Evolutionary conservation across 257 asterid genomes (phyloP).

Genomic region (Capsicum rhomboideum): DNA sequence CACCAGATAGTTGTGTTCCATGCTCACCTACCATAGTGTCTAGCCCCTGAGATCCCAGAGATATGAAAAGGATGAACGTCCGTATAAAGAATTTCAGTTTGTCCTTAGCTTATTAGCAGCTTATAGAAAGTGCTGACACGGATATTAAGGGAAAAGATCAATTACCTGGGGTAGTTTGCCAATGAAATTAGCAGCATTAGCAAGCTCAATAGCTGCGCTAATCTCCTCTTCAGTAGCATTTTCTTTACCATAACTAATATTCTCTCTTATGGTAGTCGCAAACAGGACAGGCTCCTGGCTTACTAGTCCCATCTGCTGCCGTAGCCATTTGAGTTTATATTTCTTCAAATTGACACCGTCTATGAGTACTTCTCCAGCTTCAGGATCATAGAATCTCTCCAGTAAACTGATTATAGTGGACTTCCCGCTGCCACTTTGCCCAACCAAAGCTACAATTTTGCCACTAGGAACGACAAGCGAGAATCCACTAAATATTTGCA

Average conservation of each 20-base stretch:
- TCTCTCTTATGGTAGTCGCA: conserved; percentile 17
- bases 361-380: conserved; percentile 19
- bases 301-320: conserved; percentile 23
- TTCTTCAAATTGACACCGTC: conserved; percentile 24
- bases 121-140: background rate
- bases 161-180: conserved; percentile 20
- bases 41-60: conserved; percentile 14
- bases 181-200: conserved; percentile 21
- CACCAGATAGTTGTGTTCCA: conserved; percentile 32
- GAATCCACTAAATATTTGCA: conserved; percentile 20
- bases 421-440: conserved; percentile 28
- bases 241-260: conserved; percentile 20
- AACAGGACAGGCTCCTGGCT: conserved; percentile 28
- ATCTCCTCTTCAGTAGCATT: conserved; percentile 19
- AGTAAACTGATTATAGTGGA: conserved; percentile 21
- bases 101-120: too few relatives aligned
- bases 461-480: conserved; percentile 22
- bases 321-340: conserved; percentile 16
- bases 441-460: conserved; percentile 16
- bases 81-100: background rate
- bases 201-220: conserved; percentile 6
- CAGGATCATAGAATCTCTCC: conserved; percentile 28
- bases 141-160: background rate
- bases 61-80: background rate
- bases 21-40: conserved; percentile 22